These are phyloP conservation scores for Scenedesmus sp. DNA, from an alignment of 163 green algal species.

Conservation along the genomic window DNA sequence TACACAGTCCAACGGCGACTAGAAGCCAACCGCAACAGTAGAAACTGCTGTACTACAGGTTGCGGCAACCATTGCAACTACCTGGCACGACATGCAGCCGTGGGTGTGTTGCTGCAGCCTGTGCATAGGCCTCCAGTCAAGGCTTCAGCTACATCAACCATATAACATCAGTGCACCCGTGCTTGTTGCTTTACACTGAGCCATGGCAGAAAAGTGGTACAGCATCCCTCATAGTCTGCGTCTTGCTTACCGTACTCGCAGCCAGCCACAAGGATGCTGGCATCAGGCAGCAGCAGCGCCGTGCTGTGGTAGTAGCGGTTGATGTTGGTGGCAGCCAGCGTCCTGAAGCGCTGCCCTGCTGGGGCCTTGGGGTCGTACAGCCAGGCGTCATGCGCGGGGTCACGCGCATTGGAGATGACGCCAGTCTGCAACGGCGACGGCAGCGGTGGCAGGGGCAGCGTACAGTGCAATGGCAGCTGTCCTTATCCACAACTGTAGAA, in stretches of 20 bases:
- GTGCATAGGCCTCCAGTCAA: too few species aligned
- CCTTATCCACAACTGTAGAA: too few species aligned
- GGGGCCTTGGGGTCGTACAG: conserved; percentile 27
- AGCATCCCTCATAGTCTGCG: neutral
- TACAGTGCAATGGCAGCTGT: too few species aligned
- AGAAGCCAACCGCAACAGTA: too few species aligned
- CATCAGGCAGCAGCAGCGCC: conserved; percentile 45
- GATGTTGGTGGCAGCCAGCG: conserved; percentile 8
- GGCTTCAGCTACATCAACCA: too few species aligned
- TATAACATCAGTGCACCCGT: too few species aligned
- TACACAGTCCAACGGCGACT: too few species aligned
- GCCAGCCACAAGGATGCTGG: neutral
- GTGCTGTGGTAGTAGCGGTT: conserved; percentile 40
- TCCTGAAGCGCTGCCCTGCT: neutral
- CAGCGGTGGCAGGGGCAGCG: neutral
- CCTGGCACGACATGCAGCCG: too few species aligned
- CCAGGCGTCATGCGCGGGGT: conserved; percentile 32
- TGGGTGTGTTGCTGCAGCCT: too few species aligned
- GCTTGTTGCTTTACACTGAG: too few species aligned
- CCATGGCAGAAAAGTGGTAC: neutral
- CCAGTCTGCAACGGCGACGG: neutral
- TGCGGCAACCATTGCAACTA: too few species aligned
- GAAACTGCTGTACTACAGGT: too few species aligned
- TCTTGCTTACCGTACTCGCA: conserved; percentile 28
- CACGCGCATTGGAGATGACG: conserved; percentile 1